Evolutionary conservation across 108 stramenopile species (phyloP).

Genomic region (Fistulifera pelliculosa): DNA sequence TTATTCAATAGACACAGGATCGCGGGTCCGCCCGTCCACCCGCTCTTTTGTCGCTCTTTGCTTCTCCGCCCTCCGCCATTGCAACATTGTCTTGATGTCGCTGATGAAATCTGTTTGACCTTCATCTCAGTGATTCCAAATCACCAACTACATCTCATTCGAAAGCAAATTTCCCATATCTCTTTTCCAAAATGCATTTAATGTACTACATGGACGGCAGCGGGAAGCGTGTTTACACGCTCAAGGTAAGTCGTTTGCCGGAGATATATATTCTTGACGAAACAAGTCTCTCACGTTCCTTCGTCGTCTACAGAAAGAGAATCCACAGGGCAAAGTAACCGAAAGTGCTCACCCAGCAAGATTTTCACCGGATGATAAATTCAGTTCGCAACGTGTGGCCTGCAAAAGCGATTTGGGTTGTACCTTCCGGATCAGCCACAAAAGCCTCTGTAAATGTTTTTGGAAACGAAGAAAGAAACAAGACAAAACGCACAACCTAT

Average conservation of each 20-base stretch:
- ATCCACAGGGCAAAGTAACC: constrained; percentile 76
- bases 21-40: no score
- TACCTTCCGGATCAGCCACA: constrained; percentile 86
- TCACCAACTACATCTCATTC: no score
- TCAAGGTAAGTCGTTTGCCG: constrained; percentile 64
- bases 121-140: no score
- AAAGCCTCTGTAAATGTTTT: constrained; percentile 41
- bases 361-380: constrained; percentile 99
- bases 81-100: no score
- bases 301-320: constrained; percentile 61
- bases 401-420: constrained; percentile 95
- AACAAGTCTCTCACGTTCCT: background rate
- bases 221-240: constrained; percentile 97
- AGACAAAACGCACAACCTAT: background rate
- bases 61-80: no score
- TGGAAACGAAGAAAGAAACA: no score
- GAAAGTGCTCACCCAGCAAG: constrained; percentile 94
- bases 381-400: constrained; percentile 89
- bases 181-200: constrained; percentile 83
- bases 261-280: background rate
- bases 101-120: no score
- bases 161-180: background rate
- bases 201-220: constrained; percentile 92
- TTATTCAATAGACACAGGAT: no score
- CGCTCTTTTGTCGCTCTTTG: no score